Evolutionary conservation across 805 yeast genomes (phyloP), one percentile per base, ranked within the genome.

Genomic region (Limtongia smithiae): DNA sequence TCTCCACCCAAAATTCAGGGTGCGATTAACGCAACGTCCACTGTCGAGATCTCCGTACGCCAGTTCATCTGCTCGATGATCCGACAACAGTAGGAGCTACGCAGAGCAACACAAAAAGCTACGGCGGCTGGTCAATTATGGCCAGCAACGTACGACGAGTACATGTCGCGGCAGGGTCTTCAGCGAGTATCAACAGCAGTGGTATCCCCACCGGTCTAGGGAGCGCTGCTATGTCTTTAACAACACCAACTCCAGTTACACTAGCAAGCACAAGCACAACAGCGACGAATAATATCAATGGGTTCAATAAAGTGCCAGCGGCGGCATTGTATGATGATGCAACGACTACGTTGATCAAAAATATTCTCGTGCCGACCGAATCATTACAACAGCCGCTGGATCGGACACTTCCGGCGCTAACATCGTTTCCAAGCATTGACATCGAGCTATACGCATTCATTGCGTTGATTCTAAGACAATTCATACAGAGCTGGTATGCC

Each of bases 401-500:
- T 3, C 37, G 14, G n/a, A 43, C 50, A 4, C 18, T 53, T 3
- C 57, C 57, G 7, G 57, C 57, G 30, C 44, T 53, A n/a, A 50
- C 57, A 15, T 53, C 57, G 20, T 53, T 53, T 39, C 41, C 57
- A n/a, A 60, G 54, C 1, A 68, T 78, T 3, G 79, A 77, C 55
- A 46, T 66, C 1, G 73, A 76, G 55, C 60, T 78, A 12, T 75
- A 76, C 54, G 70, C 76, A 1, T 54, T 79, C 3, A 50, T 76
- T 3, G 78, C 79, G 0, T 62, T 78, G 12, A 59, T 78, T 3
- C 48, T 77, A 36, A 68, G 71, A 21, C 74, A 73, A 44, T 79
- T 79, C 55, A 69, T 79, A 2, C 64, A 68, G 18, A 61, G 68
- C 8, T 76, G 80, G 78, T 77, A 78, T 60, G 59, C 59, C 22